Evolutionary conservation across 169 alveolate genomes (phyloP).

Genomic region (Amoebophrya sp.): DNA sequence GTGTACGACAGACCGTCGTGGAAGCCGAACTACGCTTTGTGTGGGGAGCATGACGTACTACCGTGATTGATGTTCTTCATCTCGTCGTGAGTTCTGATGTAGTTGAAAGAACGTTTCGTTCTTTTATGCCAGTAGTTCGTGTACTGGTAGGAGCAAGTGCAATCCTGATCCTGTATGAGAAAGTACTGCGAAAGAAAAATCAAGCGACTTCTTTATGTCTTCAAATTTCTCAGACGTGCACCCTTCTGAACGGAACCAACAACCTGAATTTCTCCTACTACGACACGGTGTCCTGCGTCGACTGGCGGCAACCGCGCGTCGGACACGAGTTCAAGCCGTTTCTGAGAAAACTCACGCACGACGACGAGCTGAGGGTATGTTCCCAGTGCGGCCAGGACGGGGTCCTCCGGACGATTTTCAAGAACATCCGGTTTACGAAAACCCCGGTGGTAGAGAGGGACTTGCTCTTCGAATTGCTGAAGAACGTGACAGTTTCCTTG

Average conservation of each 20-base stretch:
- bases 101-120: too few species aligned
- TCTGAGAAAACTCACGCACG: slow-evolving; percentile 3
- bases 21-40: slow-evolving; percentile 18
- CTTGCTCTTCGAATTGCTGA: too few species aligned
- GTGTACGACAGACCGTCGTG: neutral
- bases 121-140: too few species aligned
- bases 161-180: too few species aligned
- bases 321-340: neutral
- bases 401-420: neutral
- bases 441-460: neutral
- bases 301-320: neutral
- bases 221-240: too few species aligned
- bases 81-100: too few species aligned
- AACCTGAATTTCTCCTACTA: neutral
- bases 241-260: neutral
- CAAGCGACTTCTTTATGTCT: too few species aligned
- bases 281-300: neutral
- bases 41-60: slow-evolving; percentile 31
- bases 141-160: too few species aligned
- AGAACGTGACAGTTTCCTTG: too few species aligned
- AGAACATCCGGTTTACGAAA: neutral
- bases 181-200: too few species aligned
- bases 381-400: slow-evolving; percentile 35
- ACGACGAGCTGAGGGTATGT: neutral
- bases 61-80: too few species aligned